A percentile compares a stretch with the other conserved stretches of the same genome.
phyloP scores from a whole-genome alignment of 2,329 filamentous ascomycete genomes.

The Arthrobotrys pseudoclavata region DNA sequence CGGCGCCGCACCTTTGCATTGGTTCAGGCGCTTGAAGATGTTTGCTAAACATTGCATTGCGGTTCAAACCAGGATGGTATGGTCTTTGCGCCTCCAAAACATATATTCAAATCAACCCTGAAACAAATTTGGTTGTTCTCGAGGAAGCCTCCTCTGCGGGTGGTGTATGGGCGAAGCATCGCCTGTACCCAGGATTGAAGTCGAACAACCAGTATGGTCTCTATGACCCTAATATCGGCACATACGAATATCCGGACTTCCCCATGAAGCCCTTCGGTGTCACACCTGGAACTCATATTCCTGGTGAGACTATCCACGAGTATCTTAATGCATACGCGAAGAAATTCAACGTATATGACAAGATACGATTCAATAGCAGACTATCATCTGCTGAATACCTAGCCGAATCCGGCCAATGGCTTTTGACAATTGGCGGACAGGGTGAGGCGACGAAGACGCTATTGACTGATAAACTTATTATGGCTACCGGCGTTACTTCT shows the following conservation, averaged over 20 bases:
- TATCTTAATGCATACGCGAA: constrained; percentile 70
- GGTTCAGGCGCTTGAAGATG: constrained; percentile 2
- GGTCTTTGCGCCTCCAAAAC: constrained; percentile 70
- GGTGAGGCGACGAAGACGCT: constrained; percentile 56
- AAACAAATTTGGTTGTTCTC: constrained; percentile 72
- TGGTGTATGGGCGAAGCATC: constrained; percentile 78
- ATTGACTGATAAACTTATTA: constrained; percentile 68
- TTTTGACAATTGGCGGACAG: constrained; percentile 68
- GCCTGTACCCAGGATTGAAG: constrained; percentile 78
- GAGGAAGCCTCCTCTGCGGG: constrained; percentile 74
- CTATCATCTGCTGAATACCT: constrained; percentile 67
- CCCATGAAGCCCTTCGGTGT: constrained; percentile 70
- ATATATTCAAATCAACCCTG: constrained; percentile 71
- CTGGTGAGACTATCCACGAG: constrained; percentile 68
- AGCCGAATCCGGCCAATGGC: constrained; percentile 65
- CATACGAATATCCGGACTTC: constrained; percentile 77
- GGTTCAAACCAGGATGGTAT: constrained; percentile 65
- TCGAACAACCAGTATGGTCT: constrained; percentile 81
- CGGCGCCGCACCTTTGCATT: constrained; percentile 8
- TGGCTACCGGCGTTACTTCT: constrained; percentile 73
- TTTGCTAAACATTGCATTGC: constrained; percentile 35
- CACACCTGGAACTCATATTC: constrained; percentile 69
- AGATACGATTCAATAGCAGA: constrained; percentile 67
- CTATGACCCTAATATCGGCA: constrained; percentile 66
- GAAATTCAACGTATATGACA: constrained; percentile 67